A percentile compares a stretch with the other conserved stretches of the same genome.
Conservation (phyloP, 2,329 filamentous ascomycete genomes). For the Colletotrichum lentis region DNA sequence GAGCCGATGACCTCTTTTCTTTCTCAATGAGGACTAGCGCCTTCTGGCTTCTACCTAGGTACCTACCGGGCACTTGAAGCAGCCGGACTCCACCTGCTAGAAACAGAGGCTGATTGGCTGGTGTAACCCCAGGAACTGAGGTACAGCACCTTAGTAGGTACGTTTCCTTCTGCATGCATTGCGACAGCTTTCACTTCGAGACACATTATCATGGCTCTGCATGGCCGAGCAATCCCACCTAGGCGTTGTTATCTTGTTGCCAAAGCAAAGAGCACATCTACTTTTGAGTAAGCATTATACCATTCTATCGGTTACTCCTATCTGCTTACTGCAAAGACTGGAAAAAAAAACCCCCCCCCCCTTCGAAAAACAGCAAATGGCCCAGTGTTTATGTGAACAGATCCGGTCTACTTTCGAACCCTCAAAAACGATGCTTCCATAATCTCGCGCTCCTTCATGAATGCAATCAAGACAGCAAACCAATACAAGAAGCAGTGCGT, state of each 20-base stretch:
- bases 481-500: background rate
- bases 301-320: conserved; percentile 5
- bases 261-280: background rate
- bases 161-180: conserved; percentile 25
- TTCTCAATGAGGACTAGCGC: conserved; percentile 14
- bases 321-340: background rate
- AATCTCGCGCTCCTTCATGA: background rate
- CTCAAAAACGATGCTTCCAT: background rate
- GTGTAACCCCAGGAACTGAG: conserved; percentile 3
- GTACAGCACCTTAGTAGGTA: background rate
- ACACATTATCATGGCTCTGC: background rate
- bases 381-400: background rate
- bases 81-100: conserved; percentile 21
- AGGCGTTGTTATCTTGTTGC: background rate
- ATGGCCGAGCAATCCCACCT: background rate
- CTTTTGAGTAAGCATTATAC: conserved; percentile 4
- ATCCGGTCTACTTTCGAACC: background rate
- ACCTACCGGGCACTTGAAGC: conserved; percentile 27
- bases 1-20: conserved; percentile 34
- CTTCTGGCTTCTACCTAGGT: background rate
- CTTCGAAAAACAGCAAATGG: too few relatives aligned
- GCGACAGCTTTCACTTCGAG: background rate
- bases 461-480: background rate
- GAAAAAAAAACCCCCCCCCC: too few relatives aligned
- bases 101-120: conserved; percentile 23